Percentiles rank a stretch among this genome's conserved stretches.
These are phyloP conservation scores for Crotalaria pallida DNA, from an alignment of 306 rosid genomes.

Conservation along the genomic window DNA sequence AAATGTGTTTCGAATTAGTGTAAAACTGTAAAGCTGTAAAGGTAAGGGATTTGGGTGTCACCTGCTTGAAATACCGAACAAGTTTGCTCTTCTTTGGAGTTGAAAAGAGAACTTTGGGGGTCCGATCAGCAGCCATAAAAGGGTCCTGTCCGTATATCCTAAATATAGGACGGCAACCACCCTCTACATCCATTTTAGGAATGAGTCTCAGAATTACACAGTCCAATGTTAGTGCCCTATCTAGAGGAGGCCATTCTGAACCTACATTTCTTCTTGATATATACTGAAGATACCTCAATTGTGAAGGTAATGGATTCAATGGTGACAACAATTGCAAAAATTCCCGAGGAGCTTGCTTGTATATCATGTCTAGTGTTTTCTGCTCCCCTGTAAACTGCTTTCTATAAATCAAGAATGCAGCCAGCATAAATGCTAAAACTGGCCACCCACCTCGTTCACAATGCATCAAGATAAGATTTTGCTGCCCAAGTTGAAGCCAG, in stretches of 20 bases:
- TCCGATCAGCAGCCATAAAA: conserved; percentile 77
- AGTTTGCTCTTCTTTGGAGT: conserved; percentile 86
- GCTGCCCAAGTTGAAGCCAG: conserved; percentile 87
- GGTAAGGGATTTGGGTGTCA: conserved; percentile 25
- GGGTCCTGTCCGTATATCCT: conserved; percentile 96
- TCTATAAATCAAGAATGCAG: conserved; percentile 83
- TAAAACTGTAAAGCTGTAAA: too few species aligned
- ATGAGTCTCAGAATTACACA: conserved; percentile 71
- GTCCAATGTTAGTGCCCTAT: conserved; percentile 87
- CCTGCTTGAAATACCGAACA: conserved; percentile 84
- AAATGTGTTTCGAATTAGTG: not conserved
- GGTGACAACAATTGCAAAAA: conserved; percentile 94
- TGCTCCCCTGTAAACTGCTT: conserved; percentile 80
- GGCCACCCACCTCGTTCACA: conserved; percentile 98
- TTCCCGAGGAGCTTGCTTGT: conserved; percentile 86
- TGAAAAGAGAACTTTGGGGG: conserved; percentile 83
- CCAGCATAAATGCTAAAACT: conserved; percentile 88
- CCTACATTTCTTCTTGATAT: conserved; percentile 88
- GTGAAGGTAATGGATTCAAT: conserved; percentile 88
- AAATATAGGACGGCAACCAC: conserved; percentile 92
- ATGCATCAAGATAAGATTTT: conserved; percentile 82
- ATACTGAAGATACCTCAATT: conserved; percentile 90
- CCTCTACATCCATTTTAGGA: conserved; percentile 77
- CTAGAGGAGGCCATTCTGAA: conserved; percentile 91
- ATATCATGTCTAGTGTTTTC: conserved; percentile 89